Base-by-base conservation (phyloP, 345 rosid genomes). In the Bruguiera sexangula region DNA sequence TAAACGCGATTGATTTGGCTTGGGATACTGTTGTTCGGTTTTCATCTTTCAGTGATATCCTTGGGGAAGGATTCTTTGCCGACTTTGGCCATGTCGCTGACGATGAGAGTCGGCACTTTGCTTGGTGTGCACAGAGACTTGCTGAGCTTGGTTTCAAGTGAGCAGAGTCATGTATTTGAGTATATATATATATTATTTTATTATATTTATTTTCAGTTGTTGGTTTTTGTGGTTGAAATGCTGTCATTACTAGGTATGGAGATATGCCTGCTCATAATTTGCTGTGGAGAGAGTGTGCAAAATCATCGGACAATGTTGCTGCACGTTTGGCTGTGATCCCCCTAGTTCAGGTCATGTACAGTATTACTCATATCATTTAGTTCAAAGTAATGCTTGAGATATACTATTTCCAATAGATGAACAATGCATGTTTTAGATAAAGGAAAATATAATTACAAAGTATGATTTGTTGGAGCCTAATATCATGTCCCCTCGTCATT, bases 61-160 rank as follows among this genome's bases (percentile, higher is more conserved):
- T 94, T 4, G 98, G 95, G 51, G 83, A 82, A 24, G 76, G 81
- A 2, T 91, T 94, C 80, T 94, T 91, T 61, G 86, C 86, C n/a
- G 98, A 94, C 75, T 94, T 94, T 75, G 96, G 95, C 56, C 97
- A 72, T 76, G 98, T 94, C 61, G 98, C 98, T 60, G 97, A 91
- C 73, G 98, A 94, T 66, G 97, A 94, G 84, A 94, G 98, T 69
- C 93, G 95, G 18, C 98, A 94, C 79, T 94, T 91, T 69, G 76
- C 86, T 69, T 94, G 97, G 97, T 94, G 97, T 77, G 91, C 95
- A 0, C 96, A 89, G 75, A 78, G 98, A 79, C 95, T 94, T 27
- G 71, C 85, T 37, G 93, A 91, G 85, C 92, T 94, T 73, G 98
- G 97, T 62, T 89, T 89, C 88, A 88, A 75, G 98, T 91, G 63